Percentiles rank a stretch among this genome's conserved stretches.
These are phyloP conservation scores for Boletus tylopilopsis DNA, from an alignment of 768 basidiomycete genomes.

Conservation along the genomic window DNA sequence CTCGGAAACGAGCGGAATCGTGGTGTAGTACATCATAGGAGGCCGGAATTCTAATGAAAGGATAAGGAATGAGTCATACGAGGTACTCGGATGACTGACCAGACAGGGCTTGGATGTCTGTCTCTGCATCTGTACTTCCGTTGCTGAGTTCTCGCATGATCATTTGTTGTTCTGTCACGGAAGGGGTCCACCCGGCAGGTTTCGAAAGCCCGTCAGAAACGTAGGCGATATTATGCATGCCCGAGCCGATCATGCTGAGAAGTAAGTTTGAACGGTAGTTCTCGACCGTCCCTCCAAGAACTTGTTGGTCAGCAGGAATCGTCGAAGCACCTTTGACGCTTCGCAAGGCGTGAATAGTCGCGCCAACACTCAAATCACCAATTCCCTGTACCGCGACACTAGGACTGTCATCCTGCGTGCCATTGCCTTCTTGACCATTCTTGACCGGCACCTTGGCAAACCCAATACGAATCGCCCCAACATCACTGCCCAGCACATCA, in stretches of 20 bases:
- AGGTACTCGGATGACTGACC: slow-evolving; percentile 47
- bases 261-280: slow-evolving; percentile 93
- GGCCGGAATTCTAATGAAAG: slow-evolving; percentile 72
- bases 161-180: slow-evolving; percentile 94
- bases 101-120: slow-evolving; percentile 79
- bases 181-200: slow-evolving; percentile 62
- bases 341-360: slow-evolving; percentile 82
- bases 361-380: slow-evolving; percentile 81
- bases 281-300: slow-evolving; percentile 87
- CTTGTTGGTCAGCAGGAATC: slow-evolving; percentile 90
- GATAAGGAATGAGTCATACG: slow-evolving; percentile 9
- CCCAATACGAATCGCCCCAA: slow-evolving; percentile 95
- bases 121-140: slow-evolving; percentile 73
- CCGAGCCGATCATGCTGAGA: slow-evolving; percentile 82
- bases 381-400: slow-evolving; percentile 74
- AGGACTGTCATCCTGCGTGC: slow-evolving; percentile 57
- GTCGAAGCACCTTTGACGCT: slow-evolving; percentile 90
- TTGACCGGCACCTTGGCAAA: slow-evolving; percentile 97
- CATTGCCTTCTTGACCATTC: slow-evolving; percentile 63
- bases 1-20: slow-evolving; percentile 88
- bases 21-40: slow-evolving; percentile 94
- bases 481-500: slow-evolving; percentile 93
- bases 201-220: slow-evolving; percentile 55
- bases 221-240: slow-evolving; percentile 57
- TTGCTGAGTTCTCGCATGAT: slow-evolving; percentile 89